Conservation (phyloP, 495 filamentous ascomycete genomes). For the Baudoinia panamericana region DNA sequence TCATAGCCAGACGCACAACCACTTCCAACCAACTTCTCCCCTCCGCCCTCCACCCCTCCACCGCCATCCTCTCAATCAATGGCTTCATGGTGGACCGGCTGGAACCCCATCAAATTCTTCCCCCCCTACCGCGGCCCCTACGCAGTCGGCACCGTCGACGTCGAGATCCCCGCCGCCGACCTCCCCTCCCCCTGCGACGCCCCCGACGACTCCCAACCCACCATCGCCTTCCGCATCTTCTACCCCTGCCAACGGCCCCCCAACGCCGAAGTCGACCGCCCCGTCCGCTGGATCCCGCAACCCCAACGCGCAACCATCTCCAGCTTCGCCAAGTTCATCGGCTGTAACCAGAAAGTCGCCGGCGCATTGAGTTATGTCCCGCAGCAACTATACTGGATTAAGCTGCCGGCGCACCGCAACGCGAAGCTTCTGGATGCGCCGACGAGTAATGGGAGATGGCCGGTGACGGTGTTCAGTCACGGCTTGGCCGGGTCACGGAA, state of each 20-base stretch:
- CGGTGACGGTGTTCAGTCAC: slow-evolving; percentile 69
- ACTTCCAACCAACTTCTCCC: background rate
- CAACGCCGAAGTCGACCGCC: slow-evolving; percentile 21
- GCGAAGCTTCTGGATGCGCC: slow-evolving; percentile 35
- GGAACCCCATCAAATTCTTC: slow-evolving; percentile 49
- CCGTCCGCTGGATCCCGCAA: slow-evolving; percentile 55
- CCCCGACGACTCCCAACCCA: slow-evolving; percentile 43
- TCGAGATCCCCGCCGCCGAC: slow-evolving; percentile 55
- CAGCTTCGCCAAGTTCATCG: slow-evolving; percentile 56
- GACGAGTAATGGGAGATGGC: slow-evolving; percentile 46
- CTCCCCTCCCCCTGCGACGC: slow-evolving; percentile 39
- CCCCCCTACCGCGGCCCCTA: slow-evolving; percentile 58
- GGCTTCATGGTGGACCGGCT: slow-evolving; percentile 28
- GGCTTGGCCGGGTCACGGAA: slow-evolving; percentile 63
- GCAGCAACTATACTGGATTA: slow-evolving; percentile 52
- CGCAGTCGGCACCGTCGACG: slow-evolving; percentile 58
- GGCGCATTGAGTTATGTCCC: slow-evolving; percentile 52
- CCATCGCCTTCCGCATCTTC: slow-evolving; percentile 61
- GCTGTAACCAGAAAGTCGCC: slow-evolving; percentile 40
- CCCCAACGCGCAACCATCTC: slow-evolving; percentile 56
- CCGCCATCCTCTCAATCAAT: slow-evolving; percentile 3
- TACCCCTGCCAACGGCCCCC: slow-evolving; percentile 46
- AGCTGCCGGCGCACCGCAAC: slow-evolving; percentile 42
- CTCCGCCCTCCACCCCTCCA: background rate
- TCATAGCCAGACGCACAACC: no score